phyloP scores from a whole-genome alignment of 306 rosid genomes.

The Vicia faba region DNA sequence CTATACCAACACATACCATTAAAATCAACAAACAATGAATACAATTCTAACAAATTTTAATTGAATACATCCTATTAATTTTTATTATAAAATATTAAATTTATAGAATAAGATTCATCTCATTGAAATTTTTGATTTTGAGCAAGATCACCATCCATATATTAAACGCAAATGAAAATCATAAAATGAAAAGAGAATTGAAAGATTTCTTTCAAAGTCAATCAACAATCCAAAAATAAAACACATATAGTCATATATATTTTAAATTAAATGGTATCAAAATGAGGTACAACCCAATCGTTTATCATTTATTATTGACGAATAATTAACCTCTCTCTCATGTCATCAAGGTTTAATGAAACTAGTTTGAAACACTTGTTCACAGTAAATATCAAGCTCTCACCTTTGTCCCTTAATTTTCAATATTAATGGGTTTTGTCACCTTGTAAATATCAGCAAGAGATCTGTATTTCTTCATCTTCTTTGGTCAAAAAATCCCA shows the following conservation, averaged over 20 bases:
- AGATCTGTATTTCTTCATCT: constrained; percentile 50
- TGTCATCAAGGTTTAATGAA: not conserved
- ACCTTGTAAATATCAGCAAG: constrained; percentile 47
- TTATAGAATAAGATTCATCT: too few species aligned
- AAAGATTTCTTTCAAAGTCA: too few species aligned
- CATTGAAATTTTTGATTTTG: too few species aligned
- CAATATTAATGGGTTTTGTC: constrained; percentile 38
- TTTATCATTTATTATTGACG: not conserved
- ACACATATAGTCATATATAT: not conserved
- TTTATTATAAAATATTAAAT: too few species aligned
- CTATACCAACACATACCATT: too few species aligned
- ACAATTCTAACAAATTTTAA: too few species aligned
- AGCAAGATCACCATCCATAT: too few species aligned
- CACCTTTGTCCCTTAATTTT: not conserved
- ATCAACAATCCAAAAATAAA: too few species aligned
- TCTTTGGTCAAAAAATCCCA: constrained; percentile 38
- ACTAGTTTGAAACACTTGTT: not conserved
- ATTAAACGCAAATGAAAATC: too few species aligned
- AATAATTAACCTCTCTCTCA: not conserved
- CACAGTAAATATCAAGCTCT: not conserved
- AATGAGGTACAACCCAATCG: not conserved
- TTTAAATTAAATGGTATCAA: not conserved
- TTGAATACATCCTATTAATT: too few species aligned
- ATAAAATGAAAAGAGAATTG: too few species aligned
- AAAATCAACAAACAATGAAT: too few species aligned